These are phyloP conservation scores for Amanita jacksonii DNA, from an alignment of 768 basidiomycete genomes.

Conservation along the genomic window DNA sequence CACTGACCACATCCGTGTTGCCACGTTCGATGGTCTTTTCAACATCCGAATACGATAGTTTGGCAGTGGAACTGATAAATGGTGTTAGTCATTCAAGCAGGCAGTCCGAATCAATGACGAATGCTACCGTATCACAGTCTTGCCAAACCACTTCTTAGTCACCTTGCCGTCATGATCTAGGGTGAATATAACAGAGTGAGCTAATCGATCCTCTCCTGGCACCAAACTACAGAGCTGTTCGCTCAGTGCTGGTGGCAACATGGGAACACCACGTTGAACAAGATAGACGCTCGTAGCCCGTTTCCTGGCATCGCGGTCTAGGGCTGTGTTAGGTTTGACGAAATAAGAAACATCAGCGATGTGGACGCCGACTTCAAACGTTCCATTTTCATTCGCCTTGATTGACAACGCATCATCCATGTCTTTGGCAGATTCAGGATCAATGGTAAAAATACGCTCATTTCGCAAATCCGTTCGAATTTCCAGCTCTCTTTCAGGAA, in stretches of 20 bases:
- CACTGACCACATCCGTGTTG: constrained; percentile 45
- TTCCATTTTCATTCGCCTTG: constrained; percentile 84
- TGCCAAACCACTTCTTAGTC: constrained; percentile 86
- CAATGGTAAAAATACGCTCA: constrained; percentile 88
- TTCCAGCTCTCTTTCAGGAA: constrained; percentile 85
- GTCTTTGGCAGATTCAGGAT: constrained; percentile 83
- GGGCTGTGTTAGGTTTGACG: constrained; percentile 89
- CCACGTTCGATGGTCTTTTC: constrained; percentile 74
- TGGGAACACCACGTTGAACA: constrained; percentile 91
- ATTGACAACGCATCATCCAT: constrained; percentile 93
- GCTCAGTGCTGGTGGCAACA: constrained; percentile 90
- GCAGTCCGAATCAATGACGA: background rate
- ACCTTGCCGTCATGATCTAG: constrained; percentile 76
- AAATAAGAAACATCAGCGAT: constrained; percentile 96
- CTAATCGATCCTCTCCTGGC: constrained; percentile 81
- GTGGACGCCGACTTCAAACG: constrained; percentile 89
- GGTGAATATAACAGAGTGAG: constrained; percentile 86
- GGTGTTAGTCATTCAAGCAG: constrained; percentile 4
- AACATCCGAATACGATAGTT: constrained; percentile 75
- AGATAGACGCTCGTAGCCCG: constrained; percentile 96
- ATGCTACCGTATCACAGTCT: constrained; percentile 79
- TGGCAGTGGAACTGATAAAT: constrained; percentile 66
- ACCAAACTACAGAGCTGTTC: constrained; percentile 90
- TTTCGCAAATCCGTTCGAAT: constrained; percentile 80
- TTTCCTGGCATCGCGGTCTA: constrained; percentile 97